Base-by-base conservation (phyloP, 352 stramenopile species). In the Globisporangium takayamanum region DNA sequence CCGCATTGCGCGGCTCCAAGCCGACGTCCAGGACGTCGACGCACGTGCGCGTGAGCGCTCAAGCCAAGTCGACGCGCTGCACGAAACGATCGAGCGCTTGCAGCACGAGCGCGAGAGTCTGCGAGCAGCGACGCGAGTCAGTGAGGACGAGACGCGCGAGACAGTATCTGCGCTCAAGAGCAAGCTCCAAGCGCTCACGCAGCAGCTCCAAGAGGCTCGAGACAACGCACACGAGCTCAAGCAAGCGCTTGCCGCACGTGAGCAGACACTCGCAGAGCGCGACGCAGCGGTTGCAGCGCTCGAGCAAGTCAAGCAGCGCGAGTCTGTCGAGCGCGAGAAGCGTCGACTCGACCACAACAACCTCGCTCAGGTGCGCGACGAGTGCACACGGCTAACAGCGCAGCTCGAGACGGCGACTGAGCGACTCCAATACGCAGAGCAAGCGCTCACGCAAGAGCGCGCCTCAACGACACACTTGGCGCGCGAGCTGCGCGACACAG, bases 271-370 rank as follows among this genome's bases (percentile, higher is more conserved):
- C 5, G 45, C 62, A 56, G 63, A 70, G 5, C 56, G 70, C 16
- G 69, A 75, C 56, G 66, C 55, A 44, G 67, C 76, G 45, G 51
- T 80, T 22, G 71, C 53, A 46, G 67, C 76, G 45, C 54, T 80
- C 22, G 71, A 78, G 33, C 68, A 75, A 11, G 69, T 70, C 15
- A 77, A 73, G 22, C 59, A 72, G 44, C 11, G 42, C 48, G 47
- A 76, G 66, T 47, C 60, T 76, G 49, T 69, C 25, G 64, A 78
- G 57, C 68, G 59, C 47, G 67, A 68, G 2, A 57, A 57, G 5
- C 67, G 55, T 33, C 50, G 60, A 15, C 44, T 73, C 0, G 55
- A 77, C 33, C 39, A 63, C 6, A 57, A 53, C 37, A 64, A 74
- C 3, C 57, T 78, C 1, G 53, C 74, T 18, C 63, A 77, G 49